A percentile compares a stretch with the other conserved stretches of the same genome.
Evolutionary conservation across 164 flowering plant species (phyloP).

Genomic region (Aristolochia californica): DNA sequence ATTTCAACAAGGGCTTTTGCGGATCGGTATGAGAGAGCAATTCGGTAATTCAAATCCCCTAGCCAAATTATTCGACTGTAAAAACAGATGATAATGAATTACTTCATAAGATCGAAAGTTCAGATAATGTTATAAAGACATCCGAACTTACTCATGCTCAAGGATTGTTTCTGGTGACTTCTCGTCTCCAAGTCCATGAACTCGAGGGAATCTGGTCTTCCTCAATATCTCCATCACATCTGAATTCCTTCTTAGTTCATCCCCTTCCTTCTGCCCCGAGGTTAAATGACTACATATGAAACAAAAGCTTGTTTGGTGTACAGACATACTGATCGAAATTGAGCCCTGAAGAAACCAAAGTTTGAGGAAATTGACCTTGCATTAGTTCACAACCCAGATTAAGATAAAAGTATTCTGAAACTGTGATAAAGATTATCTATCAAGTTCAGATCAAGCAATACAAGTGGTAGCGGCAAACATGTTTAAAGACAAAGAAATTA

Average conservation of each 20-base stretch:
- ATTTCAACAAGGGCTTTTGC: conserved; percentile 96
- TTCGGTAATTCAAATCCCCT: conserved; percentile 91
- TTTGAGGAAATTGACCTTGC: neutral
- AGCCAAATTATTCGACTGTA: conserved; percentile 93
- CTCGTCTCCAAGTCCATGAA: conserved; percentile 63
- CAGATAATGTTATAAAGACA: neutral
- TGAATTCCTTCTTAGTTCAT: conserved; percentile 87
- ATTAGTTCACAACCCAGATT: neutral
- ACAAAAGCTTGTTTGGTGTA: conserved; percentile 97
- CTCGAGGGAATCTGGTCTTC: conserved; percentile 92
- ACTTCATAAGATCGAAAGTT: neutral
- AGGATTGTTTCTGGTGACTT: conserved; percentile 80
- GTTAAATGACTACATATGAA: conserved; percentile 95
- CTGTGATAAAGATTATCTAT: too few relatives aligned
- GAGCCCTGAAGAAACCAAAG: conserved; percentile 71
- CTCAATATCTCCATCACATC: conserved; percentile 97
- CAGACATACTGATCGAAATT: conserved; percentile 91
- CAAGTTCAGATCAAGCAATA: too few relatives aligned
- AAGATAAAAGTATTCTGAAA: neutral
- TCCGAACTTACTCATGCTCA: conserved; percentile 74
- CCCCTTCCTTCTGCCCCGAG: conserved; percentile 97
- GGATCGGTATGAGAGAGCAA: conserved; percentile 78
- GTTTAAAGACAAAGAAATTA: neutral
- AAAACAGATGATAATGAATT: too few relatives aligned
- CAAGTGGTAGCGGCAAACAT: too few relatives aligned